Percentiles rank a stretch among this genome's conserved stretches.
Conservation (phyloP, 345 rosid genomes). For the Cardiospermum halicacabum region DNA sequence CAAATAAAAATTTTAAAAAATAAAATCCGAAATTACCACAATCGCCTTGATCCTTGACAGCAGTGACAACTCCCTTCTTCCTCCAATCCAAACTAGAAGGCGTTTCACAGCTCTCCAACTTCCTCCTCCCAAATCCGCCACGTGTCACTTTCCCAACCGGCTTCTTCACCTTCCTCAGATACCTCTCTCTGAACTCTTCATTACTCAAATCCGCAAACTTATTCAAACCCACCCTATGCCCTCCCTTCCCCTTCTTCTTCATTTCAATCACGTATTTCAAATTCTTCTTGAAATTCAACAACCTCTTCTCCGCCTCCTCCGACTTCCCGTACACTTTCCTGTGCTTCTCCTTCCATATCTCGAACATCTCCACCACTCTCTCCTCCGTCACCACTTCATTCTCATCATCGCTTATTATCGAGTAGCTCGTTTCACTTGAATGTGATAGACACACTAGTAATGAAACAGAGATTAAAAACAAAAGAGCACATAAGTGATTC, state of each 20-base stretch:
- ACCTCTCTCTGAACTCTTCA: constrained; percentile 42
- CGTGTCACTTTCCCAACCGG: constrained; percentile 24
- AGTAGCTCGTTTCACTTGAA: constrained; percentile 34
- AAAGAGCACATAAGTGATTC: constrained; percentile 10
- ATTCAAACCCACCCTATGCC: constrained; percentile 44
- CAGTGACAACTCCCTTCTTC: constrained; percentile 50
- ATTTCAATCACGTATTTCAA: constrained; percentile 45
- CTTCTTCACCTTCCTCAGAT: constrained; percentile 45
- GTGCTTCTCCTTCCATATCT: constrained; percentile 46
- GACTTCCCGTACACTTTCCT: constrained; percentile 40
- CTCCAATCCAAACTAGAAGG: constrained; percentile 69
- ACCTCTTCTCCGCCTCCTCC: constrained; percentile 43
- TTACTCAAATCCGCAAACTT: constrained; percentile 65
- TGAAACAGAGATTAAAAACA: constrained; percentile 27
- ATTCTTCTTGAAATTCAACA: constrained; percentile 40
- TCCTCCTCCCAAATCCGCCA: constrained; percentile 9
- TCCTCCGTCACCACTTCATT: constrained; percentile 38
- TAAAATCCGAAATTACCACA: constrained; percentile 43
- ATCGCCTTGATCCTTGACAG: constrained; percentile 49
- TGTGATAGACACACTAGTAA: constrained; percentile 19
- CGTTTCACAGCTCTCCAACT: constrained; percentile 35
- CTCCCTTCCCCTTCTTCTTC: constrained; percentile 15
- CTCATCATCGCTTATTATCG: constrained; percentile 31
- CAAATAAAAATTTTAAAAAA: no score
- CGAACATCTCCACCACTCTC: constrained; percentile 39